Evolutionary conservation across 2,329 filamentous ascomycete species (phyloP).

Genomic region (Exophiala alcalophila): DNA sequence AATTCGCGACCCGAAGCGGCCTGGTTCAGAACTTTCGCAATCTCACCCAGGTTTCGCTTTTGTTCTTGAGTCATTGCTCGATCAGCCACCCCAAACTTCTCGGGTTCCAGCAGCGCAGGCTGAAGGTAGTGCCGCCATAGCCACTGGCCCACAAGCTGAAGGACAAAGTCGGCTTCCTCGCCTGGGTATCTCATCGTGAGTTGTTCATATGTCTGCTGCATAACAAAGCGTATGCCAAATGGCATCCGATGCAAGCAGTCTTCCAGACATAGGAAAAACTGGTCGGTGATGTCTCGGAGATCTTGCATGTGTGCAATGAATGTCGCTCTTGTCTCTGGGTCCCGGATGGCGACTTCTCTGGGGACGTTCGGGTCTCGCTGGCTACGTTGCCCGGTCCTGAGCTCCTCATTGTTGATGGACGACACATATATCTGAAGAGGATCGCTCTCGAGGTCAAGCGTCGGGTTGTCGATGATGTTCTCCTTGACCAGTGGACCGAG

Average conservation of each 20-base stretch:
- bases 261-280: slow-evolving; percentile 78
- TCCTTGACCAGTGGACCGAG: slow-evolving; percentile 82
- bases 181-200: slow-evolving; percentile 74
- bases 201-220: slow-evolving; percentile 78
- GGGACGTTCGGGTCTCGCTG: slow-evolving; percentile 78
- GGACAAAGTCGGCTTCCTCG: slow-evolving; percentile 71
- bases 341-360: slow-evolving; percentile 90
- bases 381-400: slow-evolving; percentile 83
- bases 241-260: slow-evolving; percentile 84
- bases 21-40: slow-evolving; percentile 87
- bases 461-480: slow-evolving; percentile 88
- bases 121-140: slow-evolving; percentile 92
- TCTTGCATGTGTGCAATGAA: slow-evolving; percentile 96
- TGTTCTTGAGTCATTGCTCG: slow-evolving; percentile 84
- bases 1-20: slow-evolving; percentile 85
- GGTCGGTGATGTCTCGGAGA: slow-evolving; percentile 88
- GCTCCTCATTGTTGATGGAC: slow-evolving; percentile 94
- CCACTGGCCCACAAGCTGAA: slow-evolving; percentile 86
- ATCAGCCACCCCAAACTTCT: slow-evolving; percentile 90
- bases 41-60: slow-evolving; percentile 86
- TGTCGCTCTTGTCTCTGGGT: slow-evolving; percentile 83
- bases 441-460: slow-evolving; percentile 90
- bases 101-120: slow-evolving; percentile 81
- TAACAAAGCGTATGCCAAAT: slow-evolving; percentile 85
- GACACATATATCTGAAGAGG: slow-evolving; percentile 96